Base-by-base conservation (phyloP, 306 rosid genomes). In the Vachellia collinsii region DNA sequence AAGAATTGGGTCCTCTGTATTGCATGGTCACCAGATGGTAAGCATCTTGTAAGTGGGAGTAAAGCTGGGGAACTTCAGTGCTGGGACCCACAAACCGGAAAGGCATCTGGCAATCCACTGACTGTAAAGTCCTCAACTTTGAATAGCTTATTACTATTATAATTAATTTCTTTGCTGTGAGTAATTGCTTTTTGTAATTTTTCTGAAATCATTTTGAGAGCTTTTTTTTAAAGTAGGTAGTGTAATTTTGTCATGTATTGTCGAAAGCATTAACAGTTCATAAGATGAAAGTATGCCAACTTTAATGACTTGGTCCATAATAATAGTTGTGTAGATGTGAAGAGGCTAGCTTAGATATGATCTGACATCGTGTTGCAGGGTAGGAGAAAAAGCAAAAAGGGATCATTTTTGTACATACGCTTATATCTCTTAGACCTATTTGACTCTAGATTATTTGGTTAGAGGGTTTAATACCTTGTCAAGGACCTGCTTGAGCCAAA, bases 11-110 rank as follows among this genome's bases (percentile, higher is more conserved):
- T 95, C 77, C 99, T 95, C 70, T 91, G 90, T 78, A 88, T 93
- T 88, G 93, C 94, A 23, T 95, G 98, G 99, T 95, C 99, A 72
- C 97, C 96, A 2, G 98, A 95, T 80, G 94, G 97, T 50, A 91
- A 86, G 82, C 77, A 95, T 91, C 95, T 95, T 81, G 98, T 91
- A 54, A 95, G 99, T 78, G 99, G 99, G 79, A 95, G 99, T 85
- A 91, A 85, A 86, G 72, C 96, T 42, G 99, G 98, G 29, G 98
- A 93, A 82, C 92, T 95, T 86, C 89, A 47, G 56, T 91, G 97
- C 78, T 95, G 99, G 99, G 90, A 95, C 79, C 96, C 99, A 38
- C 89, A 86, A 80, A 91, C 99, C 8, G 99, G 99, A 82, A 90
- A 88, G 82, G 87, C 92, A 68, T 83, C 73, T 4, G 93, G 99